These are phyloP conservation scores for Bacidia gigantensis DNA, from an alignment of 495 filamentous ascomycete species.

Conservation along the genomic window DNA sequence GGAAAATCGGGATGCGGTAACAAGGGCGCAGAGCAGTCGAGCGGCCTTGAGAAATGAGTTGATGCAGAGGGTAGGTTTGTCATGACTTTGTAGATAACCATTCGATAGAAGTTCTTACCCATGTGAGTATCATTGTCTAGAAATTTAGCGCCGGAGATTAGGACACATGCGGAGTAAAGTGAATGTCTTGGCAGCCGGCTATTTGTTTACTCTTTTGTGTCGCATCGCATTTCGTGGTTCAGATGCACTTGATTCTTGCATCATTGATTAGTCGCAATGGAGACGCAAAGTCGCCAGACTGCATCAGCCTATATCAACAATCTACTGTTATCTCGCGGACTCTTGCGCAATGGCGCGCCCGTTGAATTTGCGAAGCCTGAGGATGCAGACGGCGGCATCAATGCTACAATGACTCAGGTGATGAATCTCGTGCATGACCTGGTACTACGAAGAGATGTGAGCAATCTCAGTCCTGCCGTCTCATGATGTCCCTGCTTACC, in stretches of 20 bases:
- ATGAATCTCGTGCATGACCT: slow-evolving; percentile 91
- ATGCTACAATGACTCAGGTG: slow-evolving; percentile 65
- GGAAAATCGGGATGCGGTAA: slow-evolving; percentile 83
- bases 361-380: slow-evolving; percentile 78
- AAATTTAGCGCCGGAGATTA: too few relatives aligned
- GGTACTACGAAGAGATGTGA: slow-evolving; percentile 67
- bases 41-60: slow-evolving; percentile 63
- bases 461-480: slow-evolving; percentile 14
- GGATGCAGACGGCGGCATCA: slow-evolving; percentile 46
- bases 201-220: too few relatives aligned
- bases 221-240: too few relatives aligned
- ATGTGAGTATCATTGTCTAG: too few relatives aligned
- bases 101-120: neutral
- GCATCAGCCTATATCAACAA: slow-evolving; percentile 96
- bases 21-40: slow-evolving; percentile 59
- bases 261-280: slow-evolving; percentile 35
- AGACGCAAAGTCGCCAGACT: slow-evolving; percentile 64
- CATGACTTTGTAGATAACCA: neutral
- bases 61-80: slow-evolving; percentile 3
- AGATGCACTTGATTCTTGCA: too few relatives aligned
- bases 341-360: slow-evolving; percentile 66
- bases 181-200: too few relatives aligned
- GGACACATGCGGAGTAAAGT: too few relatives aligned
- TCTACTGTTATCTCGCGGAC: slow-evolving; percentile 74
- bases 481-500: slow-evolving; percentile 11